Evolutionary conservation across 768 basidiomycete species (phyloP), one percentile per base, ranked within the genome.

Genomic region (Pleurotus platypus): DNA sequence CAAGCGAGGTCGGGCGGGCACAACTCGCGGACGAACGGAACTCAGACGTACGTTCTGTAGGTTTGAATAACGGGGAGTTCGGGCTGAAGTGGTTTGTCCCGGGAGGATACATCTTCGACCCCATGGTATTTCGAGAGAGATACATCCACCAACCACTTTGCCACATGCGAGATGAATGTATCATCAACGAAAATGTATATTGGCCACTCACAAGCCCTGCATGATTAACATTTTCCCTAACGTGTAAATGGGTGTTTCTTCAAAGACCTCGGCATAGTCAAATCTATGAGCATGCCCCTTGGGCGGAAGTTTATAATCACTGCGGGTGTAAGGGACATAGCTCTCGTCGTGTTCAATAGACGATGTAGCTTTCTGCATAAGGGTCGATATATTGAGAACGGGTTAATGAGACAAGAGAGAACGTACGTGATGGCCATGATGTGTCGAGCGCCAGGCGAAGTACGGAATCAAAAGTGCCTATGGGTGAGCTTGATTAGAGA

Each of bases 291-390:
- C 75, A 20, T 63, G 64, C 46, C 66, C 67, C 59, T 73, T 69
- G 3, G 70, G 62, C 0, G 80, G 79, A 2, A 81, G 67, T 22
- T 70, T 69, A 57, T 68, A 77, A 57, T 75, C 70, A 53, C 69
- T 70, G 46, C 72, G 72, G 55, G 70, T 70, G 55, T 77, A 74
- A 46, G 85, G 86, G 5, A 89, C 81, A 57, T 84, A 87, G 61
- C 89, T 90, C 67, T 91, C 87, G 63, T 93, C 90, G 15, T 84
- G 73, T 64, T 87, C 87, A 71, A 90, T 87, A 0, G 87, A 88
- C 40, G 82, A 82, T 56, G 88, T 87, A 61, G 86, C 85, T 75
- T 77, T 78, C 77, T 78, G 55, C 13, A 40, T 8, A 6, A 8
- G 27, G 5, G 27, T 1, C 27, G 12, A 43, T 43, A 15, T 5